Evolutionary conservation across 345 rosid species (phyloP).

Genomic region (Syzygium aqueum): DNA sequence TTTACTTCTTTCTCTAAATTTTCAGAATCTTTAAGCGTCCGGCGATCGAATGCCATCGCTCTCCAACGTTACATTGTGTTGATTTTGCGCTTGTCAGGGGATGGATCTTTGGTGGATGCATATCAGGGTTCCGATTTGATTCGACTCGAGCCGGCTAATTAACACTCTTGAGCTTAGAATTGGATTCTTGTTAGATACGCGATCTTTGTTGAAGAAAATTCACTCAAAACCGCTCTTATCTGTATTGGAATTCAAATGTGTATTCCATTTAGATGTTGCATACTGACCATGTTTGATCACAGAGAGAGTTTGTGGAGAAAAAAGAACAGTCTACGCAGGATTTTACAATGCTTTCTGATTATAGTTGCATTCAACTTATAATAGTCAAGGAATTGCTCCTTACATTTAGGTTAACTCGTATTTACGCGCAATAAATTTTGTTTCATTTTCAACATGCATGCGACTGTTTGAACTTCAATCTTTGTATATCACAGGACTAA

Average conservation of each 20-base stretch:
- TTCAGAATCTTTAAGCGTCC: not conserved
- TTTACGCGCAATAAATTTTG: not conserved
- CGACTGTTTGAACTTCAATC: not conserved
- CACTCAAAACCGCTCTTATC: not conserved
- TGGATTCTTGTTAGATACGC: not conserved
- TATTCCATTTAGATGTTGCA: not conserved
- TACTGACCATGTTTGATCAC: not conserved
- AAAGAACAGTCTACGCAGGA: not conserved
- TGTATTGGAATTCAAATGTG: not conserved
- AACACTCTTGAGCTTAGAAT: not conserved
- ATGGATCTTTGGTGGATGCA: not conserved
- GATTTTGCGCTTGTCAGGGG: not conserved
- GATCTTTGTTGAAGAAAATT: not conserved
- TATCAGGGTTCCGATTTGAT: not conserved
- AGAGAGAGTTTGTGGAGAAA: not conserved
- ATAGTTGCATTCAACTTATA: not conserved
- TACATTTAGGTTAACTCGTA: not conserved
- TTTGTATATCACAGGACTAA: not conserved
- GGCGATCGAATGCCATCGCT: not conserved
- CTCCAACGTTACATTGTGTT: not conserved
- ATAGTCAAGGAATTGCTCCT: not conserved
- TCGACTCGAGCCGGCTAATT: not conserved
- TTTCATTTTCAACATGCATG: not conserved
- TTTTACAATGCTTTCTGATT: not conserved
- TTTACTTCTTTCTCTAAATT: not conserved